Base-by-base conservation (phyloP, 2,329 filamentous ascomycete species). In the Pochonia chlamydosporia region DNA sequence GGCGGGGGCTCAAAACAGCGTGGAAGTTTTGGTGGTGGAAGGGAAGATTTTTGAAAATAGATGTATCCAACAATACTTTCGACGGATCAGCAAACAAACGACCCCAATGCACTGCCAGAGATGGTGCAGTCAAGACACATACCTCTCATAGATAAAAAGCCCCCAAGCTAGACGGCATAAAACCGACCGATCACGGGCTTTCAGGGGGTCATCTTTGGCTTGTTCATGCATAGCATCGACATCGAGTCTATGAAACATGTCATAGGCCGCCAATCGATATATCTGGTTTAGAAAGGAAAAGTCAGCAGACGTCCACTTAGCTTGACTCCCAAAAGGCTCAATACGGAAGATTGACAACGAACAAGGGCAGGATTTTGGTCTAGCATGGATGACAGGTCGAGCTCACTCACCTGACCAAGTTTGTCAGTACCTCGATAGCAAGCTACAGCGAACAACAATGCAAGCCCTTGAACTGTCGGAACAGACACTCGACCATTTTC, bases 131-230 rank as follows among this genome's bases (percentile, higher is more conserved):
- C n/a, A n/a, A n/a, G 9, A n/a, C 3, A 39, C 49, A 20, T 44
- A 54, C 56, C 56, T 57, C 39, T 58, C 53, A 21, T 53, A 54
- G 21, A 49, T 52, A 20, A 52, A 56, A 13, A 56, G 35, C 1
- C 54, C 54, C 53, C 53, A 55, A 3, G 48, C 35, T 10, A 53
- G 43, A 13, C 44, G 53, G 2, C 52, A 54, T 11, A 51, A 46
- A n/a, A 53, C 40, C 10, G 37, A 20, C 20, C 36, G 43, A 1
- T 40, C 48, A 8, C 46, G 26, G 4, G 20, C 20, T 13, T 44
- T 23, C 9, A 31, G 13, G 2, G 47, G 37, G 21, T 51, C 44
- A 10, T 52, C 25, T 25, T 36, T 37, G 13, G 52, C 49, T 3
- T 24, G 40, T 14, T 25, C 36, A 24, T 46, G 52, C n/a, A 3